These are phyloP conservation scores for Suillus occidentalis DNA, from an alignment of 768 basidiomycete genomes.

Conservation along the genomic window DNA sequence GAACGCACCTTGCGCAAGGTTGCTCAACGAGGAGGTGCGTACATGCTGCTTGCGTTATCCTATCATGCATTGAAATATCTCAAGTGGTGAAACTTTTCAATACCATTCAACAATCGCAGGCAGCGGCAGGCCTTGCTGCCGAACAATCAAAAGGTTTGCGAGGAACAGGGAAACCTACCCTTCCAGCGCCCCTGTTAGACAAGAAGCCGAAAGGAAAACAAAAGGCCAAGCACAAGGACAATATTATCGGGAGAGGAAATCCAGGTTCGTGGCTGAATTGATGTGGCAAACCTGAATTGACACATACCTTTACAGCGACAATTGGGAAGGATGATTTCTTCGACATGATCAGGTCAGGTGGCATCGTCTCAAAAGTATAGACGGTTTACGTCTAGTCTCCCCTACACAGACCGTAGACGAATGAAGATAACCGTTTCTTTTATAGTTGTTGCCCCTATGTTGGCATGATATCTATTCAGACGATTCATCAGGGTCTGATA, in stretches of 20 bases:
- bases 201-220: constrained; percentile 44
- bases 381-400: not conserved
- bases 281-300: constrained; percentile 9
- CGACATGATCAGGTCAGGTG: constrained; percentile 80
- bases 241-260: constrained; percentile 52
- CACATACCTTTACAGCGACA: constrained; percentile 36
- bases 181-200: constrained; percentile 63
- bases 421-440: not conserved
- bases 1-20: constrained; percentile 78
- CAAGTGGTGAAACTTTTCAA: constrained; percentile 85
- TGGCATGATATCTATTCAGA: not conserved
- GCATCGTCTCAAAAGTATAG: constrained; percentile 70
- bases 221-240: constrained; percentile 57
- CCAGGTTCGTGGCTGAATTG: constrained; percentile 45
- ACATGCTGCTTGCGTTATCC: not conserved
- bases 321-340: constrained; percentile 77
- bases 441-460: not conserved
- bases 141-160: constrained; percentile 60
- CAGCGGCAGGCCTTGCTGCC: constrained; percentile 47
- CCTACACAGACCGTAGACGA: not conserved
- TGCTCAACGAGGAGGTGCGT: constrained; percentile 80
- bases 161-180: constrained; percentile 71
- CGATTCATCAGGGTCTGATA: not conserved
- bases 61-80: constrained; percentile 1
- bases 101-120: constrained; percentile 79